Base-by-base conservation (phyloP, 495 filamentous ascomycete genomes). In the Talaromyces thailandensis region DNA sequence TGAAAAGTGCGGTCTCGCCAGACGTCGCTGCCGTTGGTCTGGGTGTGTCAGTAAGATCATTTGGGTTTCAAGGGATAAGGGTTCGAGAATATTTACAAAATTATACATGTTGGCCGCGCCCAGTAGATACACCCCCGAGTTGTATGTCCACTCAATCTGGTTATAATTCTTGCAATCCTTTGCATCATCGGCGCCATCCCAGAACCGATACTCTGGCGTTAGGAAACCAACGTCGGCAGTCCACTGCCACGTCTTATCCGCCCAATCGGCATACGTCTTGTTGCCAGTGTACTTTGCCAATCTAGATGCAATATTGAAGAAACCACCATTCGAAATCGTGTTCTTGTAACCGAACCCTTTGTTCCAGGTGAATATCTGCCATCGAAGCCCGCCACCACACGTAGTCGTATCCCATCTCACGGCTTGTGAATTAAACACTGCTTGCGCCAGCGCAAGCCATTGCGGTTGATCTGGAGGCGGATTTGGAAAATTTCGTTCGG, bases 311-410 rank as follows among this genome's bases (percentile, higher is more conserved):
- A 96, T 73, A 63, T 95, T 86, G 73, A 94, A 89, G 74, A 93
- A 91, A 61, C 86, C 84, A 4, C 87, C 90, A 57, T 91, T 94
- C 3, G 88, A 88, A 62, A 88, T 90, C 23, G 89, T 79, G 70
- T 91, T 93, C 73, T 93, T 88, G 77, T 93, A 93, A 58, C 86
- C 80, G 62, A 89, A 94, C 0, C 92, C 92, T 56, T 82, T 84
- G 65, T 94, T 92, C 62, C 81, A 87, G 1, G 83, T 81, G 70
- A 88, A 91, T 62, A 96, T 92, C 74, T 96, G 91, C 92, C 92
- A 96, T 18, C 82, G 72, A 53, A 96, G 70, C 5, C 91, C 91
- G 37, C 90, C 91, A 32, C 75, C 77, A 64, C 91, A 94, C 14
- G 76, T 78, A 3, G 76, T 75, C 0, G 71, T 75, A 70, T 95